Conservation (phyloP, 345 rosid genomes). For the Eucalyptus curtisii region DNA sequence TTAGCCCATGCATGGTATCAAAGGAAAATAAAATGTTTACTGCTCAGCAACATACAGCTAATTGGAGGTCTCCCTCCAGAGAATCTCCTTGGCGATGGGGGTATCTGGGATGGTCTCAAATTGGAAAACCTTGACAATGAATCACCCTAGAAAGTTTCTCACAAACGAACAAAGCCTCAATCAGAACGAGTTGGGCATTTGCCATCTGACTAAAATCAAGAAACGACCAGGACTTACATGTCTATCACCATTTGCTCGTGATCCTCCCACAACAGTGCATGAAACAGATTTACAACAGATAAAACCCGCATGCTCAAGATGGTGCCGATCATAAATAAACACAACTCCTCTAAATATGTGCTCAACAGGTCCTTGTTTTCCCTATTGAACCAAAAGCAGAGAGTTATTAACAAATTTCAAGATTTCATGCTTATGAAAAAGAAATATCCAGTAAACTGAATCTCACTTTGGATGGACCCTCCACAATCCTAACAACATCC, state of each 20-base stretch:
- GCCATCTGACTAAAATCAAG: neutral
- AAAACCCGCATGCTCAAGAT: slow-evolving; percentile 96
- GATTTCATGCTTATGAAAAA: neutral
- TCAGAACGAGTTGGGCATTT: neutral
- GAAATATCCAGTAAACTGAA: neutral
- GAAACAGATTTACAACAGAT: slow-evolving; percentile 75
- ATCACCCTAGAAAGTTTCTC: slow-evolving; percentile 39
- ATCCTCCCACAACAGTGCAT: slow-evolving; percentile 77
- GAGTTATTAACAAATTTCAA: neutral
- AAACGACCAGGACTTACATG: slow-evolving; percentile 29
- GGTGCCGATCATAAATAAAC: slow-evolving; percentile 82
- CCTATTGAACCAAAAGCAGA: slow-evolving; percentile 18
- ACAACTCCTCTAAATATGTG: slow-evolving; percentile 71
- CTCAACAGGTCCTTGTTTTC: slow-evolving; percentile 91
- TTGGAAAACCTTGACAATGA: slow-evolving; percentile 49
- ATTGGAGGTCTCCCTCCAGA: slow-evolving; percentile 62
- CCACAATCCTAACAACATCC: slow-evolving; percentile 72
- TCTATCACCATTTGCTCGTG: slow-evolving; percentile 54
- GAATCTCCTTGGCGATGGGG: slow-evolving; percentile 73
- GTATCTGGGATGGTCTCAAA: slow-evolving; percentile 51
- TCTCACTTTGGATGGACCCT: slow-evolving; percentile 89
- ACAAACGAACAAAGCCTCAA: neutral
- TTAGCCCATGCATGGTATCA: neutral
- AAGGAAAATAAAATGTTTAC: neutral
- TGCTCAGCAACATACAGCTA: slow-evolving; percentile 35